These are phyloP conservation scores for Chaetomium olivaceum DNA, from an alignment of 2,329 filamentous ascomycete species.

Conservation along the genomic window DNA sequence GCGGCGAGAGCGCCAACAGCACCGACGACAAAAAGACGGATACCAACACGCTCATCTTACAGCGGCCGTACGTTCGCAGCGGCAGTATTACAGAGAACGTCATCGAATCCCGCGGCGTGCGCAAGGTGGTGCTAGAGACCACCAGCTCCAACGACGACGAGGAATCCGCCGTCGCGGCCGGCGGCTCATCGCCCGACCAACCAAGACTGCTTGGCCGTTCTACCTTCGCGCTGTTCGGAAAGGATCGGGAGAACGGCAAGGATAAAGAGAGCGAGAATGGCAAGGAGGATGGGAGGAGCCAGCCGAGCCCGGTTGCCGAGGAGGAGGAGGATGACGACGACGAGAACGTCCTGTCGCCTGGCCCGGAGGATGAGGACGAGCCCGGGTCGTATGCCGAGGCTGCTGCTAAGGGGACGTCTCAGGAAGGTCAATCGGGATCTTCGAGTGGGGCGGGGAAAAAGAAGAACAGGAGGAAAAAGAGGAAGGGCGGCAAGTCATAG, in stretches of 20 bases:
- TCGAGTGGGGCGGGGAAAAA: conserved; percentile 27
- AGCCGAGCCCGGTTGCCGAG: background rate
- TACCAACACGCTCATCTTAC: conserved; percentile 20
- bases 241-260: conserved; percentile 9
- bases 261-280: conserved; percentile 2
- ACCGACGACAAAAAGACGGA: conserved; percentile 19
- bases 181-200: conserved; percentile 19
- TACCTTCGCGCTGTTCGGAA: conserved; percentile 20
- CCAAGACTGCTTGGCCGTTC: conserved; percentile 14
- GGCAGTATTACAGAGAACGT: conserved; percentile 79
- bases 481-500: conserved; percentile 34
- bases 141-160: conserved; percentile 41
- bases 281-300: background rate
- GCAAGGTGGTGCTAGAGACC: conserved; percentile 67
- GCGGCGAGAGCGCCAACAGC: conserved; percentile 27
- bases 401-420: conserved; percentile 1
- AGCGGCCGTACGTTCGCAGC: conserved; percentile 57
- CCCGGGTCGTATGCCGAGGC: conserved; percentile 11
- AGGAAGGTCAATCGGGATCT: conserved; percentile 1
- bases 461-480: conserved; percentile 34
- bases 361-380: conserved; percentile 9
- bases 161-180: conserved; percentile 23
- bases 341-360: conserved; percentile 22
- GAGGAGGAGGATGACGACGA: conserved; percentile 28
- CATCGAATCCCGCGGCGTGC: conserved; percentile 71